Base-by-base conservation (phyloP, 1,284 basidiomycete species). In the Apiotrichum sp. region DNA sequence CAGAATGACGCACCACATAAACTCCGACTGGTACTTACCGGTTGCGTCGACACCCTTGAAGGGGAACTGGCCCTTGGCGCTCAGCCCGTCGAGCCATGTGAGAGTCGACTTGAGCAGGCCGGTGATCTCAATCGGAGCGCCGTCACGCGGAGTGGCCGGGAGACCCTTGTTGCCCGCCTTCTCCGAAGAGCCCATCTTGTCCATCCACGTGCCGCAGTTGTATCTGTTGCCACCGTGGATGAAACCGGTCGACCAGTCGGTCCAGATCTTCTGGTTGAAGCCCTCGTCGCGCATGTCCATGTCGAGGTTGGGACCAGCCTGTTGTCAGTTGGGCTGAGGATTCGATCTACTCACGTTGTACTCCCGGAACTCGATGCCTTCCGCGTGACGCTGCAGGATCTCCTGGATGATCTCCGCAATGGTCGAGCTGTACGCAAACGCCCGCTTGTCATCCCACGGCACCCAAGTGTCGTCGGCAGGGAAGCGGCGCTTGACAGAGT, bases 331-430 rank as follows among this genome's bases (percentile, higher is more conserved):
- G 34, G 45, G 4, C n/a, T 36, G n/a, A 29, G 11, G 3, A 6
- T 33, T 10, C 4, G n/a, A 10, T 7, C 0, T 2, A 68, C 70
- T 56, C 61, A 71, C 72, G 47, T 98, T 96, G 78, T 97, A 83
- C 77, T 98, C 95, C 54, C 93, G 83, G 80, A 98, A 98, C 65
- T 85, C 84, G 67, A 98, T 97, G 9, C 95, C 95, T 49, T 82
- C 79, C 2, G 90, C 93, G 67, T 98, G 96, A 1, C 92, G 85
- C 75, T 98, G 93, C 16, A 98, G 77, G 55, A 98, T 88, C 75
- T 98, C 96, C 74, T 98, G 95, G 42, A 98, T 86, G 60, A 98
- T 83, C 74, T 98, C 93, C 6, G 92, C 90, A 35, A 98, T 78
- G 1, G 87, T 89, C 69, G 82, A 87, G 35, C 85, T 84, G 71